These are phyloP conservation scores for Suillus spraguei DNA, from an alignment of 768 basidiomycete genomes.

Conservation along the genomic window DNA sequence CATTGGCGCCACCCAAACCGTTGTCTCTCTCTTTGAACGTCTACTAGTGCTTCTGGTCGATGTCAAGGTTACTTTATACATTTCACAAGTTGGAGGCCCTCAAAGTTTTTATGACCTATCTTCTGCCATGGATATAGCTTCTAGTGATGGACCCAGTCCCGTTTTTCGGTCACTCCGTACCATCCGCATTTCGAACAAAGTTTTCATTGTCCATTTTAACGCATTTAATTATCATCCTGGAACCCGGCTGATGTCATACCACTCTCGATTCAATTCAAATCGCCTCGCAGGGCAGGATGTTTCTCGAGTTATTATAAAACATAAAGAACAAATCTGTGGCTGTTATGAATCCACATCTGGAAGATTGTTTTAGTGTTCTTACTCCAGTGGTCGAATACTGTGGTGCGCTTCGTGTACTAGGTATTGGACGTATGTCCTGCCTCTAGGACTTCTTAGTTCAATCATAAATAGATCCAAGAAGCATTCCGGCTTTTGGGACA, in stretches of 20 bases:
- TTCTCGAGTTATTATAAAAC: not conserved
- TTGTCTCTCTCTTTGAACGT: not conserved
- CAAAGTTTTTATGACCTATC: not conserved
- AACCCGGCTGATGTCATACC: not conserved
- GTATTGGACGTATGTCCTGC: too few relatives aligned
- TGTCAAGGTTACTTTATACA: not conserved
- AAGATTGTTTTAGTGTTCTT: not conserved
- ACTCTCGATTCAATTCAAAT: not conserved
- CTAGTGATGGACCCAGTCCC: not conserved
- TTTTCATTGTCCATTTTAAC: not conserved
- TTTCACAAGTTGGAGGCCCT: not conserved
- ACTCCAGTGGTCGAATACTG: not conserved
- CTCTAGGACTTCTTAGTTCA: not conserved
- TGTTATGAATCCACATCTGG: not conserved
- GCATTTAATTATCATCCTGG: not conserved
- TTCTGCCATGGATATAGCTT: not conserved
- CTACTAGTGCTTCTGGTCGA: not conserved
- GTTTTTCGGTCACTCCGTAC: not conserved
- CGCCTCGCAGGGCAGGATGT: not conserved
- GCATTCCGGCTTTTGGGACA: not conserved
- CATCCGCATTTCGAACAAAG: not conserved
- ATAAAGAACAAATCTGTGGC: slow-evolving; percentile 2
- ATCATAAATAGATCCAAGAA: not conserved
- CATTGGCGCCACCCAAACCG: too few relatives aligned
- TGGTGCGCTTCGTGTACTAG: not conserved